Evolutionary conservation across 1,284 basidiomycete species (phyloP), one percentile per base, ranked within the genome.

Genomic region (Athelia sp.): DNA sequence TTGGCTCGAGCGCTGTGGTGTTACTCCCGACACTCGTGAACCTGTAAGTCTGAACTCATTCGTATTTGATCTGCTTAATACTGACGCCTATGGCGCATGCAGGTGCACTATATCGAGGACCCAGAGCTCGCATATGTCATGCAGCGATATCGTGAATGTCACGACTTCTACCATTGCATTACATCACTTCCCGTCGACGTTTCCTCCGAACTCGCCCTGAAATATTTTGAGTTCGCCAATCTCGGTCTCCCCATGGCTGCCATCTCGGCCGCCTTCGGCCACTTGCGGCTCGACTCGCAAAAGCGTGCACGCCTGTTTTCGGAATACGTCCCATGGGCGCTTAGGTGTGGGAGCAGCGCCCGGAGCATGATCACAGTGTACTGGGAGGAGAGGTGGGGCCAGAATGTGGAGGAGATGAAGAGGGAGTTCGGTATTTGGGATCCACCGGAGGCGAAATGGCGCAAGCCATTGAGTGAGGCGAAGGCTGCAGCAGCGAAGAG

Each of bases 71-170:
- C 31, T 31, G 19, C 40, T 52, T 18, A 45, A 48, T 42, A 32
- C 43, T 21, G 23, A 38, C 22, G 45, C 38, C 18, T n/a, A n/a
- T n/a, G n/a, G n/a, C n/a, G n/a, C 48, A 22, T 47, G 29, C 19
- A 90, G 93, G 93, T 97, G 3, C 89, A 87, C 57, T 98, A 98
- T 65, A 90, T 99, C 57, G 81, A 91, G 61, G 93, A 96, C 57
- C 90, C 93, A 1, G 92, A 94, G 59, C 79, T 96, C 11, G 94
- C 94, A 23, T 97, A 98, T 66, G 92, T 98, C 50, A 94, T 99
- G 87, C 93, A 97, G 59, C 87, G 97, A 40, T 99, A 99, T 66
- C 88, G 97, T 34, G 95, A 99, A 71, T 96, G 90, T 57, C 96
- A 98, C 69, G 93, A 98, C 70, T 87, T 97, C 60, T 97, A 97